A percentile compares a stretch with the other conserved stretches of the same genome.
These are phyloP conservation scores for Microsporum audouinii DNA, from an alignment of 2,329 filamentous ascomycete genomes.

Conservation along the genomic window DNA sequence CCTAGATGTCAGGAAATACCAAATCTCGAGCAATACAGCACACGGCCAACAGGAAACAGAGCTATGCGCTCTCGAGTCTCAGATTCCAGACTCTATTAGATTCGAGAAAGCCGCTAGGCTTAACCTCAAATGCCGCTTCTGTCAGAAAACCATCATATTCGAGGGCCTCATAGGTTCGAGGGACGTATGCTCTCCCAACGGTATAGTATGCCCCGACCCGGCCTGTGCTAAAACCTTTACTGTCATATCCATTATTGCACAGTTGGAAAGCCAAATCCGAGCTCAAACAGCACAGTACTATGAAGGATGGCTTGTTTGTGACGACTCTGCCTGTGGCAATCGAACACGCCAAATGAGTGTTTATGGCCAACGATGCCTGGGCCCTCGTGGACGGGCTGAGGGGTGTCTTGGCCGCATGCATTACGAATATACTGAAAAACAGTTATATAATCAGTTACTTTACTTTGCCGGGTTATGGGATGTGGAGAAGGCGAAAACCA, in stretches of 20 bases:
- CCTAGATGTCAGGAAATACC: constrained; percentile 79
- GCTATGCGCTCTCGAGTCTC: constrained; percentile 84
- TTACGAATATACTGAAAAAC: constrained; percentile 79
- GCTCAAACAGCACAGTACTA: constrained; percentile 74
- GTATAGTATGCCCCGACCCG: constrained; percentile 56
- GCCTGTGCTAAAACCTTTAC: constrained; percentile 55
- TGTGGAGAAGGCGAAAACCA: constrained; percentile 62
- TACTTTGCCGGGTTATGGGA: constrained; percentile 82
- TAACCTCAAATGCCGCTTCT: constrained; percentile 66
- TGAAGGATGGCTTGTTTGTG: constrained; percentile 80
- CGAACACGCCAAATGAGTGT: constrained; percentile 87
- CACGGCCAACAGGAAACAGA: constrained; percentile 49
- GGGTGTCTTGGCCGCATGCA: constrained; percentile 80
- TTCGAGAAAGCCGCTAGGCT: constrained; percentile 73
- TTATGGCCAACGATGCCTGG: constrained; percentile 80
- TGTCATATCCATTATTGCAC: constrained; percentile 66
- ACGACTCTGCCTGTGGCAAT: constrained; percentile 75
- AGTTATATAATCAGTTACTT: constrained; percentile 86
- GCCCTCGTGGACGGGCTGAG: constrained; percentile 69
- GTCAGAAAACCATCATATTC: constrained; percentile 61
- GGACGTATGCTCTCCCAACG: constrained; percentile 56
- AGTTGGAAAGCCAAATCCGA: constrained; percentile 76
- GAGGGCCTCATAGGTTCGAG: constrained; percentile 57
- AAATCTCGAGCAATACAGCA: constrained; percentile 50
- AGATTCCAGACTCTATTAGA: constrained; percentile 81